phyloP scores from a whole-genome alignment of 441 rosid genomes.

The Gossypium gossypioides region DNA sequence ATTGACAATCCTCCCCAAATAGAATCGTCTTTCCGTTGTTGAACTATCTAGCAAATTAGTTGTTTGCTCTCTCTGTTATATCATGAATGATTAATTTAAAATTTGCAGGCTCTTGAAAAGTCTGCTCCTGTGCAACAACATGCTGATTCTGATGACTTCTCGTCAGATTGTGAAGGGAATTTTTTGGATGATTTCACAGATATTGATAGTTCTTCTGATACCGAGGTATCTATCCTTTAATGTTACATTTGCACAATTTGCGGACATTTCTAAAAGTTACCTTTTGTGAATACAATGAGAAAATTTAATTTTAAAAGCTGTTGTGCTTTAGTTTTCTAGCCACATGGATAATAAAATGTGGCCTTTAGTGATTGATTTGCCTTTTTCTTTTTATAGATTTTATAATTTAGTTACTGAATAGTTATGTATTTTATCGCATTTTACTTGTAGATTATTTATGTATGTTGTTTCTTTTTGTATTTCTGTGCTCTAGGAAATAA shows the following conservation, averaged over 20 bases:
- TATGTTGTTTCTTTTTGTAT: not conserved
- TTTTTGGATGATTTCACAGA: constrained; percentile 45
- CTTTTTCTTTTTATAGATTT: not conserved
- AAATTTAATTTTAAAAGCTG: not conserved
- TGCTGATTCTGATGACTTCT: constrained; percentile 30
- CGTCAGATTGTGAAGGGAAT: constrained; percentile 41
- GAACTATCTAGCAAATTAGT: not conserved
- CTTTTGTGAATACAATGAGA: not conserved
- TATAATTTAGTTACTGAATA: not conserved
- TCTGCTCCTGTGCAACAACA: constrained; percentile 31
- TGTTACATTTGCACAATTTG: constrained; percentile 3
- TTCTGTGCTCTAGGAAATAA: constrained; percentile 24
- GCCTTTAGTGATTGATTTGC: not conserved
- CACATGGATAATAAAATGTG: not conserved
- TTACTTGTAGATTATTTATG: not conserved
- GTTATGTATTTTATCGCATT: not conserved
- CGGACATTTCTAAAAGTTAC: not conserved
- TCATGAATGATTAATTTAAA: constrained; percentile 5
- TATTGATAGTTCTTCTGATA: constrained; percentile 31
- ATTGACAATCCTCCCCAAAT: not conserved
- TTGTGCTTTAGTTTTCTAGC: not conserved
- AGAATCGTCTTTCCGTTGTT: not conserved
- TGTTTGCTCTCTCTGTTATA: not conserved
- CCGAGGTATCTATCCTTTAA: constrained; percentile 40
- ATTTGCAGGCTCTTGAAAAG: constrained; percentile 46